Percentiles rank a stretch among this genome's conserved stretches.
phyloP scores from a whole-genome alignment of 2,329 filamentous ascomycete genomes.

The Juglanconis oblonga region DNA sequence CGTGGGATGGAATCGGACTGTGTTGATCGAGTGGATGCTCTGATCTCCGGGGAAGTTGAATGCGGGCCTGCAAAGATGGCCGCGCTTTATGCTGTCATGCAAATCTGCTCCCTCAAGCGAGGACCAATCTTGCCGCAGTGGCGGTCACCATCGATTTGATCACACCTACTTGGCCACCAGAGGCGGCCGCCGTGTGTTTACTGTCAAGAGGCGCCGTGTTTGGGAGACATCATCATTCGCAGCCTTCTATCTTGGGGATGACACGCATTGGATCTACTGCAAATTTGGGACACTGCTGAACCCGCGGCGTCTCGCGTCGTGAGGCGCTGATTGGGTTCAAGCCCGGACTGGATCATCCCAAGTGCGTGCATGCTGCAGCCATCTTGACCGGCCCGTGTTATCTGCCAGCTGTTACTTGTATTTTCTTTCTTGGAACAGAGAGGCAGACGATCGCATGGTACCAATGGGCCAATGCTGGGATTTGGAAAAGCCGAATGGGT shows the following conservation, averaged over 20 bases:
- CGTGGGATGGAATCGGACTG: background rate
- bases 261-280: background rate
- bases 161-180: background rate
- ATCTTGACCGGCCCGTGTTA: too few species aligned
- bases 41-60: background rate
- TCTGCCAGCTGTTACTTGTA: background rate
- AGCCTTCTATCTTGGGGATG: background rate
- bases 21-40: background rate
- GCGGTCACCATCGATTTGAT: too few species aligned
- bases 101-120: background rate
- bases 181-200: background rate
- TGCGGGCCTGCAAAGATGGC: background rate
- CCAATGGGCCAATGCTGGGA: background rate
- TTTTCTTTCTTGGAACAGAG: background rate
- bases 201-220: too few species aligned
- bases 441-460: background rate
- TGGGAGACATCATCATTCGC: too few species aligned
- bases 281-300: background rate
- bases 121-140: background rate
- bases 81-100: background rate
- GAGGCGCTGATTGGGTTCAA: constrained; percentile 12
- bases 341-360: constrained; percentile 3
- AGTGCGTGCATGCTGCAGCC: background rate
- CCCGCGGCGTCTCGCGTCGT: constrained; percentile 12
- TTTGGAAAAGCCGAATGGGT: background rate